Base-by-base conservation (phyloP, 2,329 filamentous ascomycete genomes). In the Claviceps sorghi region DNA sequence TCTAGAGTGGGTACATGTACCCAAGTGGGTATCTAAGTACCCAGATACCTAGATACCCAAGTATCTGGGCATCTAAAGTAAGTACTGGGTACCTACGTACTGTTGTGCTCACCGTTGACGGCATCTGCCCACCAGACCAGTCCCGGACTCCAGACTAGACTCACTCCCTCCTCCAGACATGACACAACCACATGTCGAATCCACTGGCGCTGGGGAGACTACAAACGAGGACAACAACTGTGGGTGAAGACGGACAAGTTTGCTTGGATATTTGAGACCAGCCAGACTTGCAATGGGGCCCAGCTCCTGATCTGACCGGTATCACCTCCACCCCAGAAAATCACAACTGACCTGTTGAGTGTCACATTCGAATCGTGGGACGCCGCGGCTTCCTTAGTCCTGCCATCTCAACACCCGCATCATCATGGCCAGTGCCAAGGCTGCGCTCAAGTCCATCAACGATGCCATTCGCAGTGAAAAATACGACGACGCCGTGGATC, bases 361-460 rank as follows among this genome's bases (percentile, higher is more conserved):
- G 30, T 38, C 41, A 45, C 3, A 29, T 26, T 19, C 30, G 8
- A 26, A 19, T 30, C 36, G 34, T 19, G 2, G 34, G 26, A 19
- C 26, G 29, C 8, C n/a, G 21, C 34, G 34, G 41, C 13, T 48
- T 19, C 22, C 32, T 40, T 34, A 30, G 26, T 26, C 26, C 26
- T 26, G 3, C 19, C 29, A 22, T 42, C 50, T 22, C 34, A 15
- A 29, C 19, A 8, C 26, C 26, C n/a, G 50, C 34, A 44, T 44
- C 26, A 52, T 44, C 43, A 79, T 79, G 76, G 73, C 75, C 43
- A 67, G 67, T 56, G 66, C 73, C 64, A 95, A 95, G 71, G 77
- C 83, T 51, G 80, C 83, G 54, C 74, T 96, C 60, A 95, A 95
- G 71, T 80, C 83, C 58, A 85, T 93, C 58, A 86, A 84, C 63